Evolutionary conservation across 2,329 filamentous ascomycete genomes (phyloP), one percentile per base, ranked within the genome.

Genomic region (Cladophialophora chaetospira): DNA sequence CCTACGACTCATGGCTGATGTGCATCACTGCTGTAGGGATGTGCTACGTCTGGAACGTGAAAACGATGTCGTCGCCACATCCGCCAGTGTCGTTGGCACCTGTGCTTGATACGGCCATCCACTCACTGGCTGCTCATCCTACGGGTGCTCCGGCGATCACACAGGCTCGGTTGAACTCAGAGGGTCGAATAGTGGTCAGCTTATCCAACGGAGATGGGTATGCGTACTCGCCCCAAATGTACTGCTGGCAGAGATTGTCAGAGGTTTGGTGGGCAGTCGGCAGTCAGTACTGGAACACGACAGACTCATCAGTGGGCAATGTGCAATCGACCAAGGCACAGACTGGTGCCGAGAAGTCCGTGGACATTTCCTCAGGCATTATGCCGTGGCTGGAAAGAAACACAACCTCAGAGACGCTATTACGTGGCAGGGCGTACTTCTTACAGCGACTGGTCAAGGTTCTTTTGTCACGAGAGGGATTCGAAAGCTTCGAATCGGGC

Each of bases 201-300:
- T 80, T 99, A 57, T 94, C 88, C 21, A 97, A 97, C 66, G 94
- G 94, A 17, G 93, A 99, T 66, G 94, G 94, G 1, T 99, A 91
- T 73, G 87, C 87, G 51, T 99, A 99, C 73, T 89, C 89, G 1
- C 83, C 88, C 0, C 81, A 82, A 15, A 89, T 99, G 87, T 93
- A 86, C 72, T 84, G 86, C 5, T 99, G 94, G 94, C 93, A 97
- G 72, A 86, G 92, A 8, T 79, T 99, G n/a, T 96, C 91, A 2
- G 95, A 99, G 70, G 83, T 90, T 1, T 99, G 94, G 94, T 99
- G 94, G 91, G 93, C 93, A 0, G 91, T 97, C 0, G 92, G 92
- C 15, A 96, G 90, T 65, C 94, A 99, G 70, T 99, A 99, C 72
- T 99, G 94, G 95, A 97, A 99, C 72, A 95, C 91, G 0, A 96